Base-by-base conservation (phyloP, 208 protist genomes). In the Trypanosoma theileri region DNA sequence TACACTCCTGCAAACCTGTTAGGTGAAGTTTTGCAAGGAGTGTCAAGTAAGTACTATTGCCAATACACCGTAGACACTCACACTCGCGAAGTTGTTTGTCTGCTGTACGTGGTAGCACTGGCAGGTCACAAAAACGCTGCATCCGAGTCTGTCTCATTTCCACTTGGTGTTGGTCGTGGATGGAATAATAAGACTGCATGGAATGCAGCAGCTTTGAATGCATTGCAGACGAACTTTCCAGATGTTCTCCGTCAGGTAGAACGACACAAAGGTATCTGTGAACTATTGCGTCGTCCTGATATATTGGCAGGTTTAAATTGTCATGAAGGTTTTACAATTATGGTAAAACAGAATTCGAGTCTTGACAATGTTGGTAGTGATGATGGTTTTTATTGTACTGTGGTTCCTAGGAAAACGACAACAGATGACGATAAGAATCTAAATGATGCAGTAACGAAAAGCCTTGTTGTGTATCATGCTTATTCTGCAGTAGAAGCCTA, bases 1-100 rank as follows among this genome's bases (percentile, higher is more conserved):
- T 92, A 92, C 67, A 65, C 75, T 1, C 76, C 83, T 0, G 70
- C 77, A 10, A 77, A 86, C 35, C 66, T 92, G 17, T 72, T 92
- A 3, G 83, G 83, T 1, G 79, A 85, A 63, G 69, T 89, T 14
- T 69, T 92, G 40, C 86, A 89, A 40, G 86, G 83, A 16, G 52
- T 81, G 22, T 62, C 64, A 1, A 67, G 81, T 0, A 85, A 77
- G 54, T 92, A 92, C 61, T 42, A 70, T 14, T 92, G 86, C 65
- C 28, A 13, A 35, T 92, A 92, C 70, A 72, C 61, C 4, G 22
- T 75, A 1, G 74, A 79, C 44, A 11, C 48, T 11, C 9, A 50
- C n/a, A 60, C 42, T 6, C 22, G 62, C 8, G 66, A 67, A 55
- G 52, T 79, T 42, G 45, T 72, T 8, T 79, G 74, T 45, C 21